These are phyloP conservation scores for Solanum appendiculatum DNA, from an alignment of 257 asterid genomes.

Conservation along the genomic window DNA sequence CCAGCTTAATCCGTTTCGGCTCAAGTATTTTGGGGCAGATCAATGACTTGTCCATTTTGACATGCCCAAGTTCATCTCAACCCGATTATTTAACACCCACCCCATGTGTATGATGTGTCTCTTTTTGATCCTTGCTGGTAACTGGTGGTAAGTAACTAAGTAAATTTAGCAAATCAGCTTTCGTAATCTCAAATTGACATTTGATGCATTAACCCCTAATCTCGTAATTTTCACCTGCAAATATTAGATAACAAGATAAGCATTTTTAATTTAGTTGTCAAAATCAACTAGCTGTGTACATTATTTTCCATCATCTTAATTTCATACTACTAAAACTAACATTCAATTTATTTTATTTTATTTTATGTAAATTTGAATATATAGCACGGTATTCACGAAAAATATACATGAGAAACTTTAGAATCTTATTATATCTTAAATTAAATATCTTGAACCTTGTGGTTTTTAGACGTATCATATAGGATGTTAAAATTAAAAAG, in stretches of 20 bases:
- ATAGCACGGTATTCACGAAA: no score
- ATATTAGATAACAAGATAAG: neutral
- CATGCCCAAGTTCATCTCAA: no score
- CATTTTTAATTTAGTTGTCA: neutral
- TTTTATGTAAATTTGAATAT: neutral
- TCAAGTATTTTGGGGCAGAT: neutral
- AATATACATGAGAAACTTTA: neutral
- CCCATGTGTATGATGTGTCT: no score
- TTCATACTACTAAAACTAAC: neutral
- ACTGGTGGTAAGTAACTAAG: neutral
- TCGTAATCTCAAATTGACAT: neutral
- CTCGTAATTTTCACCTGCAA: slow-evolving; percentile 13
- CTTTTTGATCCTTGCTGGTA: neutral
- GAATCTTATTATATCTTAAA: neutral
- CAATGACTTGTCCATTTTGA: neutral
- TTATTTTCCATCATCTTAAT: neutral
- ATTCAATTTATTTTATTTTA: neutral
- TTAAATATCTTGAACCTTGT: neutral
- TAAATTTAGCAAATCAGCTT: neutral
- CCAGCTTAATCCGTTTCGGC: neutral
- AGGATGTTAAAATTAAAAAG: neutral
- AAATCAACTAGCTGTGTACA: neutral
- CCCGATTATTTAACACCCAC: no score
- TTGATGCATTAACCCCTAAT: slow-evolving; percentile 12
- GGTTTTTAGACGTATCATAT: neutral